A percentile compares a stretch with the other conserved stretches of the same genome.
Conservation (phyloP, 768 basidiomycete species). For the Megacollybia marginata region DNA sequence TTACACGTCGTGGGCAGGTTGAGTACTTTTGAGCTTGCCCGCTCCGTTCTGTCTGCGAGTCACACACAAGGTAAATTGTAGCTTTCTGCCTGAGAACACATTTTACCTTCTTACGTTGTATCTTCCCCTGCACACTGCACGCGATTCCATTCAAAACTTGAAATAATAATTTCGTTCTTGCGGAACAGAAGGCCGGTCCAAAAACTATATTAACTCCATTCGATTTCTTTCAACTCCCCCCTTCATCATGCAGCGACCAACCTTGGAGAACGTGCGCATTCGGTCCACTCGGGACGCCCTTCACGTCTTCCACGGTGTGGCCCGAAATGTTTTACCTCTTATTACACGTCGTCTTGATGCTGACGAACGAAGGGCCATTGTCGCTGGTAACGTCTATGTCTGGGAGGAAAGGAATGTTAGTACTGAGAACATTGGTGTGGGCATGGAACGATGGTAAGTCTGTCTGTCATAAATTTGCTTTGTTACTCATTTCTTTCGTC, state of each 20-base stretch:
- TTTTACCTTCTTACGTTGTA: too few species aligned
- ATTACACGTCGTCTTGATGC: slow-evolving; percentile 79
- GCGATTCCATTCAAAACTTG: slow-evolving; percentile 53
- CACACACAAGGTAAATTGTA: slow-evolving; percentile 23
- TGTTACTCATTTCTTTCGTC: slow-evolving; percentile 3
- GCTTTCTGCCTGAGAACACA: slow-evolving; percentile 27
- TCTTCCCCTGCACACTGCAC: slow-evolving; percentile 24
- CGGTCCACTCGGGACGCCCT: slow-evolving; percentile 76
- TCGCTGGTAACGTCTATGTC: slow-evolving; percentile 76
- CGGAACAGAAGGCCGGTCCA: slow-evolving; percentile 13
- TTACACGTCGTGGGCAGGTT: slow-evolving; percentile 21
- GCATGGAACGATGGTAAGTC: slow-evolving; percentile 75
- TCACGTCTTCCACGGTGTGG: slow-evolving; percentile 75
- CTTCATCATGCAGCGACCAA: slow-evolving; percentile 64
- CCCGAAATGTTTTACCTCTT: slow-evolving; percentile 58
- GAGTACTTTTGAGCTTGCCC: slow-evolving; percentile 20
- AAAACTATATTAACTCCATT: slow-evolving; percentile 4
- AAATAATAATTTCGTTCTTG: slow-evolving; percentile 30
- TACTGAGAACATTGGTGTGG: slow-evolving; percentile 73
- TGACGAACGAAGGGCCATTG: slow-evolving; percentile 68
- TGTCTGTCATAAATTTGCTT: slow-evolving; percentile 1
- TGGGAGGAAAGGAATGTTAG: slow-evolving; percentile 87
- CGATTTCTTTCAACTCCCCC: slow-evolving; percentile 11
- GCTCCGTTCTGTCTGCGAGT: slow-evolving; percentile 34
- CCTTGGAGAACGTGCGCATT: slow-evolving; percentile 68